These are phyloP conservation scores for Pseudogymnoascus sp. DNA, from an alignment of 2,329 filamentous ascomycete genomes.

Conservation along the genomic window DNA sequence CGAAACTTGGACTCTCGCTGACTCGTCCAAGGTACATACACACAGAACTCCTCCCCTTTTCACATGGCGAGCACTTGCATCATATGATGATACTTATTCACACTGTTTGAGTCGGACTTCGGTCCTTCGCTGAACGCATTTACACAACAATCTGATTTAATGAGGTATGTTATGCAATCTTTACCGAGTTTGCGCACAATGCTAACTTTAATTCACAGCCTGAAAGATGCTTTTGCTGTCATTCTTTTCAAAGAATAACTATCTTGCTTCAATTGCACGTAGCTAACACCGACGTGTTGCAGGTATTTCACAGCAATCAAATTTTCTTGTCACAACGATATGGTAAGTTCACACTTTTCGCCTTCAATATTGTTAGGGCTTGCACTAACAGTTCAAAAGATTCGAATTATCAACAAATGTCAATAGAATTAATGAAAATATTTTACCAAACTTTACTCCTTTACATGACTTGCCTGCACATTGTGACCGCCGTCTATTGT, in stretches of 20 bases:
- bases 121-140: constrained; percentile 30
- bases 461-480: not conserved
- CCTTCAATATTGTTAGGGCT: not conserved
- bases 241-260: constrained; percentile 13
- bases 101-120: constrained; percentile 34
- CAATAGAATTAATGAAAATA: not conserved
- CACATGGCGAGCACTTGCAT: constrained; percentile 20
- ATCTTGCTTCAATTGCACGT: constrained; percentile 7
- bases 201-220: constrained; percentile 22
- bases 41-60: constrained; percentile 12
- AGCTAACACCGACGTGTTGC: constrained; percentile 20
- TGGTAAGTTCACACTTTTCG: constrained; percentile 14
- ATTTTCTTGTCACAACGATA: not conserved
- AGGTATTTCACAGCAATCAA: constrained; percentile 15
- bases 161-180: constrained; percentile 29
- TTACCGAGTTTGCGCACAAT: not conserved
- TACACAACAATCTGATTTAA: constrained; percentile 37
- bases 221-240: constrained; percentile 28
- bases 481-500: not conserved
- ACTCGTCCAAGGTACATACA: constrained; percentile 10
- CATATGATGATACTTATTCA: constrained; percentile 36
- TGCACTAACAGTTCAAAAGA: not conserved
- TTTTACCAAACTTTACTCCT: not conserved
- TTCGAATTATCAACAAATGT: not conserved
- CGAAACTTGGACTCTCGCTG: constrained; percentile 8